Percentiles rank a stretch among this genome's conserved stretches.
These are phyloP conservation scores for Teratosphaeria nubilosa DNA, from an alignment of 2,329 filamentous ascomycete species.

Conservation along the genomic window DNA sequence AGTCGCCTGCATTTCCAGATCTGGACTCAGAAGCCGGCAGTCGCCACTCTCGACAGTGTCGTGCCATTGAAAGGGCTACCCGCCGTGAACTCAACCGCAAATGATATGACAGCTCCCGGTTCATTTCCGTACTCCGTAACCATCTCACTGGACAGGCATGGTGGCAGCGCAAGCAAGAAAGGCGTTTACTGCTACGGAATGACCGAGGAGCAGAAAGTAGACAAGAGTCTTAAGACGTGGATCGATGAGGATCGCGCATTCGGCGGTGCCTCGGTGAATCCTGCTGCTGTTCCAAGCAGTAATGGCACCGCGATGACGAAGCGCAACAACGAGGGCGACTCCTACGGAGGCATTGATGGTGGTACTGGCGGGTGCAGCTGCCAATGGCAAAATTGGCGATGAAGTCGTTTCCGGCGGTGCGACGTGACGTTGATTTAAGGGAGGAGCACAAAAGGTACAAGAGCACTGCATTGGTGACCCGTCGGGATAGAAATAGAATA, in stretches of 20 bases:
- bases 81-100: slow-evolving; percentile 26
- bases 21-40: slow-evolving; percentile 41
- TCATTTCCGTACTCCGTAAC: slow-evolving; percentile 53
- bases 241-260: slow-evolving; percentile 43
- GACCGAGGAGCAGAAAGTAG: slow-evolving; percentile 36
- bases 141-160: slow-evolving; percentile 51
- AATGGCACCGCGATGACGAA: slow-evolving; percentile 11
- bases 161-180: slow-evolving; percentile 44
- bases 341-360: slow-evolving; percentile 44
- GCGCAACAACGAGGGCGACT: slow-evolving; percentile 6
- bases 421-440: neutral
- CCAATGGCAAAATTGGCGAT: slow-evolving; percentile 46
- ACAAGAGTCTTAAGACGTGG: slow-evolving; percentile 35
- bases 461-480: neutral
- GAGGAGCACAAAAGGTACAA: neutral
- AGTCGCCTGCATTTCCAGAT: slow-evolving; percentile 54
- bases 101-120: slow-evolving; percentile 42
- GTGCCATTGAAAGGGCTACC: slow-evolving; percentile 8
- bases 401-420: neutral
- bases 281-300: slow-evolving; percentile 34
- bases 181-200: slow-evolving; percentile 52
- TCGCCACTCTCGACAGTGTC: slow-evolving; percentile 5
- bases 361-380: slow-evolving; percentile 51
- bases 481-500: neutral
- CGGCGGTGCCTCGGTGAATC: slow-evolving; percentile 42